Evolutionary conservation across 257 asterid species (phyloP), one percentile per base, ranked within the genome.

Genomic region (Nicotiana noctiflora): DNA sequence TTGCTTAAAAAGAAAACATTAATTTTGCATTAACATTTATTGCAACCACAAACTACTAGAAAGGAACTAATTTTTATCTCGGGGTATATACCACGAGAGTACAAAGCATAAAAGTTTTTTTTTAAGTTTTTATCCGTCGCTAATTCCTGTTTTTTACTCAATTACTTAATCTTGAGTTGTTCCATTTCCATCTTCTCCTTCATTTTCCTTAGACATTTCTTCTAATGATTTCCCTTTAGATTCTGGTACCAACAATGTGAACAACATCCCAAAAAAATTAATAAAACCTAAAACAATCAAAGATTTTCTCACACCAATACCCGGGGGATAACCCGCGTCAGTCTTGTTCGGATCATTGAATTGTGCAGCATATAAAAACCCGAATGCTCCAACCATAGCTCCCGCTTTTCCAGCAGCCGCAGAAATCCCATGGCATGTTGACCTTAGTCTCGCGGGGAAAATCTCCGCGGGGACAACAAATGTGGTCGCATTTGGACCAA

Each of bases 401-500:
- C 90, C 92, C 0, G 92, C 90, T 60, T 85, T 87, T 0, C 90
- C 92, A 0, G 92, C 86, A 0, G 89, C 90, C 0, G 90, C 88
- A 0, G 90, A 89, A 77, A 89, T 87, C 0, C 90, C 92, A 2
- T 89, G 92, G 68, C 89, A 89, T 0, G 92, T 87, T 0, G 90
- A 85, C 76, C 92, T 65, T 3, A 89, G 65, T 55, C 76, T 67
- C 11, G 76, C 56, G 1, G 76, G 56, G 11, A 68, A 68, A n/a
- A 68, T 37, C 76, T 8, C 92, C 13, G 90, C 87, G 0, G 90
- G 90, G 63, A 89, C 92, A 0, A 89, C 90, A 3, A 89, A 89
- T 0, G 92, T 89, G 0, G 92, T 89, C 1, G 90, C 84, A 9
- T 89, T 89, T 0, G 92, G 92, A 44, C 92, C 90, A 15, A 89